Evolutionary conservation across 2,329 filamentous ascomycete species (phyloP), one percentile per base, ranked within the genome.

Genomic region (Fusarium buharicum): DNA sequence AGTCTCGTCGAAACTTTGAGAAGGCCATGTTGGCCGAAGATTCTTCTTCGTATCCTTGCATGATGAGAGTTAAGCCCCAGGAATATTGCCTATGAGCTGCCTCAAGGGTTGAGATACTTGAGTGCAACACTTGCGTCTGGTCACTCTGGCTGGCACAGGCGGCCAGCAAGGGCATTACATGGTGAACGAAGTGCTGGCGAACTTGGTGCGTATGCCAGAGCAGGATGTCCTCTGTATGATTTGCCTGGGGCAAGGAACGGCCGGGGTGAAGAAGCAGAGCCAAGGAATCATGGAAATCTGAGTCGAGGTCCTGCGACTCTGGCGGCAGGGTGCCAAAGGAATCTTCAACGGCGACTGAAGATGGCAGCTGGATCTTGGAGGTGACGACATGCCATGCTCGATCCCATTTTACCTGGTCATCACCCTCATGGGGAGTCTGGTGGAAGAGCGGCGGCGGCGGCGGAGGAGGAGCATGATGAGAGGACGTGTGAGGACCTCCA

Each of bases 331-430:
- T 74, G 27, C 82, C 83, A 67, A 84, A 84, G 20, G 81, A 83
- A 67, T 85, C 83, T 68, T 85, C 82, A 8, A 77, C 79, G 3
- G 84, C 76, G 38, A 84, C 82, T 10, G 83, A 84, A n/a, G 79
- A 73, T 9, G 85, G 84, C 18, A 89, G 77, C 41, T 81, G 79
- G 40, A 89, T 83, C 30, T 78, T 78, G 27, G 83, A 79, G 14
- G 86, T 88, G 58, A 88, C 85, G 24, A 79, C 75, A 69, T 86
- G 83, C 87, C 87, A 89, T 55, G 86, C 84, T 59, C 82, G 77
- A 69, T 88, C 85, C 79, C 82, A 87, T 61, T 79, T 79, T 50
- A 81, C 78, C 73, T 88, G 86, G 62, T 86, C 81, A 57, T 77
- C 74, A 30, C 71, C 65, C 24, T 68, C 67, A 55, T 65, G 61